Percentiles rank a stretch among this genome's conserved stretches.
These are phyloP conservation scores for Neurospora intermedia DNA, from an alignment of 495 filamentous ascomycete genomes.

Conservation along the genomic window DNA sequence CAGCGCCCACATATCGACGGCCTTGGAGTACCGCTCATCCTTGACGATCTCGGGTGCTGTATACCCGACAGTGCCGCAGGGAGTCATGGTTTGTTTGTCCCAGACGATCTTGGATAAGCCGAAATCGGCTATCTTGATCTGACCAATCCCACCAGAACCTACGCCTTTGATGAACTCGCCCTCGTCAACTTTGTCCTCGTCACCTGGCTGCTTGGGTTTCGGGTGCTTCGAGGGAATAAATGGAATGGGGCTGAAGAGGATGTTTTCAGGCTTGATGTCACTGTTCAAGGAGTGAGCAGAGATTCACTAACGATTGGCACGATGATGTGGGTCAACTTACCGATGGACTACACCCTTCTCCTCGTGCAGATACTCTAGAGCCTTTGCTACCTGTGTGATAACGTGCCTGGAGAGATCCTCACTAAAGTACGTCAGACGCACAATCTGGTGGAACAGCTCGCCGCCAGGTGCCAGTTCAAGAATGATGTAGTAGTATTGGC, in stretches of 20 bases:
- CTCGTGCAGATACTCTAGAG: conserved; percentile 89
- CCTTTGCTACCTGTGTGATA: conserved; percentile 85
- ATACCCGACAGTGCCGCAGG: conserved; percentile 95
- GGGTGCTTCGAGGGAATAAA: conserved; percentile 72
- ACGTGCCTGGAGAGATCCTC: conserved; percentile 92
- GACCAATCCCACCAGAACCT: conserved; percentile 86
- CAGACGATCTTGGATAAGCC: conserved; percentile 95
- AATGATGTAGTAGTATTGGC: conserved; percentile 94
- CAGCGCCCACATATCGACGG: conserved; percentile 98
- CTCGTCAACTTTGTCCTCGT: conserved; percentile 96
- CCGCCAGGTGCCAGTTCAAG: conserved; percentile 92
- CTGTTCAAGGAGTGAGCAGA: conserved; percentile 33
- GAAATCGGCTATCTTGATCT: conserved; percentile 96
- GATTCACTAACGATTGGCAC: not conserved
- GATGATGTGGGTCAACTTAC: conserved; percentile 39
- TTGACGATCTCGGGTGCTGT: conserved; percentile 99
- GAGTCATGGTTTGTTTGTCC: conserved; percentile 99
- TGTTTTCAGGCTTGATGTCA: conserved; percentile 97
- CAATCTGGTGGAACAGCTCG: conserved; percentile 97
- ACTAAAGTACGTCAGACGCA: conserved; percentile 95
- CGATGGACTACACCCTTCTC: conserved; percentile 92
- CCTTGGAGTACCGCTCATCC: conserved; percentile 96
- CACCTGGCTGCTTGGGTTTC: conserved; percentile 66
- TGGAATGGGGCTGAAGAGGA: conserved; percentile 80
- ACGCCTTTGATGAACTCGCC: conserved; percentile 80